Base-by-base conservation (phyloP, 129 eudicot species). In the Flaveria brownii region DNA sequence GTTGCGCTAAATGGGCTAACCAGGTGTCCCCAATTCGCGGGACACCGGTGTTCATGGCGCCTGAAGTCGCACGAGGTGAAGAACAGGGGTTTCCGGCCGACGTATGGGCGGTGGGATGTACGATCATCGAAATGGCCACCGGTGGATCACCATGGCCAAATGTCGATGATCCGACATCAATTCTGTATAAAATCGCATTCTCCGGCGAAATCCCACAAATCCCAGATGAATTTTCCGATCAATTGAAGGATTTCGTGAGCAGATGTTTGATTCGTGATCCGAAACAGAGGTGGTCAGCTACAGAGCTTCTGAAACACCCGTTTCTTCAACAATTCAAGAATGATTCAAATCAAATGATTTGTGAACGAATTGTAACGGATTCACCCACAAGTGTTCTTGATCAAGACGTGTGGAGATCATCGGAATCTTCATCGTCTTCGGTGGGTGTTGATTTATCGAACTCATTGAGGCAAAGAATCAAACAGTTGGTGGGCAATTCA, bases 91-190 rank as follows among this genome's bases (percentile, higher is more conserved):
- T 63, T 49, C 65, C 88, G 17, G 91, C 93, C 46, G 97, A 92
- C 77, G 69, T 89, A 5, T 92, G 97, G 97, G 87, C 93, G 30
- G 51, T 92, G 2, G 97, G 97, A 23, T 92, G 96, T 82, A 92
- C 90, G 12, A 43, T 92, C 11, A 82, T 89, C 14, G 97, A 89
- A 74, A 87, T 92, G 97, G 77, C 84, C 50, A 89, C 93, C 0
- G 96, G 96, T 11, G 62, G 80, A 26, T 68, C 88, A 16, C 91
- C 93, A 15, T 89, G 93, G 96, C 47, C 76, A 16, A 60, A 74
- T 10, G 79, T 30, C 14, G 60, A 14, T 41, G 72, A 84, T 17
- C 83, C 89, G 5, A 47, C 76, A 4, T 83, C 90, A 2, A 11
- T 85, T 75, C 82, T 92, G 41, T 80, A 84, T 43, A 75, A 64